Evolutionary conservation across 257 asterid genomes (phyloP).

Genomic region (Solanum pinnatisectum): DNA sequence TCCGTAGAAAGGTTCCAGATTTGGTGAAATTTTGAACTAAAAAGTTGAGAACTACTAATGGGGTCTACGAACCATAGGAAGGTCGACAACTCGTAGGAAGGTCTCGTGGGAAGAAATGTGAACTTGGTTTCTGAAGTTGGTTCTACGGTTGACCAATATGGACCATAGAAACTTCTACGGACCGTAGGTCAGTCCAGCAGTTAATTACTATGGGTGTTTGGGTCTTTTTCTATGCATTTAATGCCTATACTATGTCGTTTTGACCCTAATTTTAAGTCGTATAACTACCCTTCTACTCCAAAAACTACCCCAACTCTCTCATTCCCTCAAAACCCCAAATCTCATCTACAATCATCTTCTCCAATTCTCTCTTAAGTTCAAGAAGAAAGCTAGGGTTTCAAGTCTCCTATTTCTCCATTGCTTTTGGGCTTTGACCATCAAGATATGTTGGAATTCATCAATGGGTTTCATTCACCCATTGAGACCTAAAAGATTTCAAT

Average conservation of each 20-base stretch:
- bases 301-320: neutral
- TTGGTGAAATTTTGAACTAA: neutral
- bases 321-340: neutral
- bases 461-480: neutral
- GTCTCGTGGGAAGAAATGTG: neutral
- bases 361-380: neutral
- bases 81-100: too few species aligned
- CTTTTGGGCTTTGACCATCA: neutral
- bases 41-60: neutral
- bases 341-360: neutral
- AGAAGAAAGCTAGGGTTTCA: neutral
- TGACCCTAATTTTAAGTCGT: neutral
- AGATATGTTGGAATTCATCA: neutral
- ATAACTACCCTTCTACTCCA: neutral
- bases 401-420: neutral
- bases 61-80: neutral
- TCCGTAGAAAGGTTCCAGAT: neutral
- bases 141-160: neutral
- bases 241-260: neutral
- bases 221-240: neutral
- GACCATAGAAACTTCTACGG: neutral
- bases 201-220: neutral
- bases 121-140: neutral
- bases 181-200: neutral
- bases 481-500: neutral